These are phyloP conservation scores for Hsuehochloa calcarea DNA, from an alignment of 176 grass and related monocot genomes.

Conservation along the genomic window DNA sequence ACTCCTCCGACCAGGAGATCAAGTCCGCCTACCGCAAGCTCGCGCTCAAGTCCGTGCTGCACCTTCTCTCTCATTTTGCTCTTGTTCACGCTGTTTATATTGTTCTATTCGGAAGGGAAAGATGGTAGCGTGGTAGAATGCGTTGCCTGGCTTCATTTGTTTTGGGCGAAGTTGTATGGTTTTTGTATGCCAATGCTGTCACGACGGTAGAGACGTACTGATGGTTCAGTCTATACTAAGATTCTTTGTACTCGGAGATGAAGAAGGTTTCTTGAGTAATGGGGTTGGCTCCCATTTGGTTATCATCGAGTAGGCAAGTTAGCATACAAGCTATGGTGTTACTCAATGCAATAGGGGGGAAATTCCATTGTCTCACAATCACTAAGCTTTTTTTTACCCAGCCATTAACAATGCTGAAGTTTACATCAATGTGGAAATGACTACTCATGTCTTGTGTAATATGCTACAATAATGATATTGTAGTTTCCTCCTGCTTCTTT, in stretches of 20 bases:
- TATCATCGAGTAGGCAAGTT: neutral
- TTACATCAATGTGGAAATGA: neutral
- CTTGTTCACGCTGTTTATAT: neutral
- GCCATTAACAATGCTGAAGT: neutral
- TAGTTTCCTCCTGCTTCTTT: neutral
- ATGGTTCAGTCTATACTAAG: slow-evolving; percentile 19
- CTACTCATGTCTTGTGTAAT: neutral
- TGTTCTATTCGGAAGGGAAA: neutral
- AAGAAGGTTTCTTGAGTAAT: neutral
- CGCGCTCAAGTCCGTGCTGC: slow-evolving; percentile 74
- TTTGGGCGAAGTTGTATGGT: neutral
- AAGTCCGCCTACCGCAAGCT: slow-evolving; percentile 97
- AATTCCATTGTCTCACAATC: neutral
- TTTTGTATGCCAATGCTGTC: neutral
- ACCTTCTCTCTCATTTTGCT: neutral
- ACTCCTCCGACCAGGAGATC: slow-evolving; percentile 97
- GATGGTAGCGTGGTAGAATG: neutral
- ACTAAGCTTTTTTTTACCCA: neutral
- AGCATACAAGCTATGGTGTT: neutral
- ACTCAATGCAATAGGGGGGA: neutral
- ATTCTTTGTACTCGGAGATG: neutral
- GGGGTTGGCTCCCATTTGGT: neutral
- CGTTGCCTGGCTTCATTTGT: neutral
- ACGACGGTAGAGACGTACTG: neutral
- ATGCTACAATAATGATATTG: neutral